A percentile compares a stretch with the other conserved stretches of the same genome.
phyloP scores from a whole-genome alignment of 176 grass and related monocot genomes.

The Raddia distichophylla region DNA sequence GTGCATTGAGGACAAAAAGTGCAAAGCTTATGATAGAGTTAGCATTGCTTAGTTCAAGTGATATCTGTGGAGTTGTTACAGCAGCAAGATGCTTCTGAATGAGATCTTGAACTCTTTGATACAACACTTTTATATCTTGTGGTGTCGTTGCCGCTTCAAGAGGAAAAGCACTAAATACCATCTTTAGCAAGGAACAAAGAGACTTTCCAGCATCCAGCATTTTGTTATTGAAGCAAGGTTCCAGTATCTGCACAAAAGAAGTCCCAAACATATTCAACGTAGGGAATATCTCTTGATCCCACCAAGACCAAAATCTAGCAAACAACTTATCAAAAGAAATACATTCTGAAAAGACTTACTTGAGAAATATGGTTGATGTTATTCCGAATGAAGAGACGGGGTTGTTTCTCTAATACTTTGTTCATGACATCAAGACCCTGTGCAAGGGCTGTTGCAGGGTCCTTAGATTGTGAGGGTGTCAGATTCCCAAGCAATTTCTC shows the following conservation, averaged over 20 bases:
- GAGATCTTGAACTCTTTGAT: slow-evolving; percentile 83
- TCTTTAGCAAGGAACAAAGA: slow-evolving; percentile 92
- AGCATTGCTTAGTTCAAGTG: slow-evolving; percentile 76
- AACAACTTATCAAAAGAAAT: slow-evolving; percentile 31
- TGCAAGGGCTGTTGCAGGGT: slow-evolving; percentile 89
- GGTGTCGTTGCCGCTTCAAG: slow-evolving; percentile 84
- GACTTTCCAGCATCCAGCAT: slow-evolving; percentile 96
- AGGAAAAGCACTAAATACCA: slow-evolving; percentile 92
- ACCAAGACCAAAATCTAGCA: slow-evolving; percentile 12
- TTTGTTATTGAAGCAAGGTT: slow-evolving; percentile 94
- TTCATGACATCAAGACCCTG: slow-evolving; percentile 99
- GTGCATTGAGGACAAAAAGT: slow-evolving; percentile 78
- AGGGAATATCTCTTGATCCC: slow-evolving; percentile 14
- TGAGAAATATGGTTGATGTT: slow-evolving; percentile 99
- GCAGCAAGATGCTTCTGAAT: slow-evolving; percentile 88
- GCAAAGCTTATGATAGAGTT: slow-evolving; percentile 92
- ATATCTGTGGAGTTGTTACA: slow-evolving; percentile 85
- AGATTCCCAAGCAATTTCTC: slow-evolving; percentile 96
- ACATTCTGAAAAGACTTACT: slow-evolving; percentile 49
- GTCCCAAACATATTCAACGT: slow-evolving; percentile 31
- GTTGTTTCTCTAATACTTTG: slow-evolving; percentile 98
- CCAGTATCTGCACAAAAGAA: slow-evolving; percentile 68
- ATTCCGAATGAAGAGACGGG: slow-evolving; percentile 94
- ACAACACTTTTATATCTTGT: slow-evolving; percentile 79
- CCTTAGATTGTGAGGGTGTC: slow-evolving; percentile 85